Base-by-base conservation (phyloP, 441 rosid genomes). In the Pelargonium exstipulatum region DNA sequence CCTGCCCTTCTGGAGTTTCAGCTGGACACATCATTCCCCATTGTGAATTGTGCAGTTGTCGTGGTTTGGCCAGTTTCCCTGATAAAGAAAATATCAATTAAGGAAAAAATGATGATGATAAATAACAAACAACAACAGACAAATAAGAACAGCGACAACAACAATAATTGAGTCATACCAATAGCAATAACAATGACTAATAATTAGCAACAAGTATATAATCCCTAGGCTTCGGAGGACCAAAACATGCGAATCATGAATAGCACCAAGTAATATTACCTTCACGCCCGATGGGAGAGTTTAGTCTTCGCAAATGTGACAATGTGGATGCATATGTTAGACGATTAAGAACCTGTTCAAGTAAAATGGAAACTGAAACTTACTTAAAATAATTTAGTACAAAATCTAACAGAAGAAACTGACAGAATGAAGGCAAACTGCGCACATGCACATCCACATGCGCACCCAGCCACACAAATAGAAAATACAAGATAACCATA, bases 21-120 rank as follows among this genome's bases (percentile, higher is more conserved):
- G 96, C 98, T n/a, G 99, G 99, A 78, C 99, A 95, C 98, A 95
- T 92, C 98, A 95, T 92, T 77, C 98, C 99, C 99, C 99, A 95
- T 70, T 95, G 99, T 65, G 99, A 90, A 81, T 95, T 95, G 78
- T 95, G 99, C 84, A 95, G 83, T 76, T 95, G 98, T 79, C 98
- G 84, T 22, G 99, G 99, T 78, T 95, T 95, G 20, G 99, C 98
- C 90, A 95, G 82, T 81, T 95, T 92, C 55, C 97, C 99, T 95
- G 78, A 51, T 71, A 53, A 66, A 73, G 32, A 68, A 81, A 63
- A 32, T 43, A 57, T 62, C 64, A 51, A 37, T 68, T 66, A 29
- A 18, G 48, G 53, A 66, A 22, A 68, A 65, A 68, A 12, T 26
- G 0, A 71, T 12, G 48, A 26, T 22, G 40, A 58, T 65, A 8